Evolutionary conservation across 257 asterid genomes (phyloP).

Genomic region (Henckelia pumila): DNA sequence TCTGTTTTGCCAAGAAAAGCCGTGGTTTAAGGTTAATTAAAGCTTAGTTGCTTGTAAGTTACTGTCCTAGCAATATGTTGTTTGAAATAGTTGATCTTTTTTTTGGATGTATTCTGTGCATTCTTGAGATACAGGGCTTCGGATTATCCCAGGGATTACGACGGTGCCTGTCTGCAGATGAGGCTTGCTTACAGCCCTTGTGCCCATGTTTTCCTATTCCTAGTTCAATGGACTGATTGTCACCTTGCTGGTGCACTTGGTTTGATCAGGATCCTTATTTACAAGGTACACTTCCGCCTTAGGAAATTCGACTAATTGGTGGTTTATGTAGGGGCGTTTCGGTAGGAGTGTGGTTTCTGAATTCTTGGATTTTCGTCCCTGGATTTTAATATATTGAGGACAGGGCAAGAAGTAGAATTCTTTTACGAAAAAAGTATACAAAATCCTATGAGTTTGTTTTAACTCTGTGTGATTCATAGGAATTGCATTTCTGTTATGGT

Average conservation of each 20-base stretch:
- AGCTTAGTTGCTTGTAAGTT: background rate
- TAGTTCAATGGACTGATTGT: slow-evolving; percentile 92
- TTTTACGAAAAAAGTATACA: background rate
- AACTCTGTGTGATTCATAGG: background rate
- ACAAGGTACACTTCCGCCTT: slow-evolving; percentile 47
- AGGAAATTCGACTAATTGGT: background rate
- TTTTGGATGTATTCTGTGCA: slow-evolving; percentile 1
- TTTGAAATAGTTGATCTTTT: slow-evolving; percentile 9
- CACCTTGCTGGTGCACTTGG: slow-evolving; percentile 91
- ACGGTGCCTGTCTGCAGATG: slow-evolving; percentile 89
- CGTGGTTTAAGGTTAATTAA: background rate
- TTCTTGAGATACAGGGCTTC: slow-evolving; percentile 68
- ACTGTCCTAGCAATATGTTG: background rate
- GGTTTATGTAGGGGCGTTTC: background rate
- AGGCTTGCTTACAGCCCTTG: slow-evolving; percentile 93
- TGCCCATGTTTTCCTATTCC: slow-evolving; percentile 75
- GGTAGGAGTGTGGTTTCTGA: background rate
- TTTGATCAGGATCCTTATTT: slow-evolving; percentile 67
- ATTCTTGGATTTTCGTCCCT: background rate
- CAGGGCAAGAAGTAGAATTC: background rate
- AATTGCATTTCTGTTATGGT: background rate
- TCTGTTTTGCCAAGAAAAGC: background rate
- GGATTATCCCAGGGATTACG: slow-evolving; percentile 63
- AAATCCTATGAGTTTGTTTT: slow-evolving; percentile 6
- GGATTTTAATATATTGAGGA: background rate